Percentiles rank a stretch among this genome's conserved stretches.
Evolutionary conservation across 208 protist genomes (phyloP).

Genomic region (Herpetomonas samuelpessoai): DNA sequence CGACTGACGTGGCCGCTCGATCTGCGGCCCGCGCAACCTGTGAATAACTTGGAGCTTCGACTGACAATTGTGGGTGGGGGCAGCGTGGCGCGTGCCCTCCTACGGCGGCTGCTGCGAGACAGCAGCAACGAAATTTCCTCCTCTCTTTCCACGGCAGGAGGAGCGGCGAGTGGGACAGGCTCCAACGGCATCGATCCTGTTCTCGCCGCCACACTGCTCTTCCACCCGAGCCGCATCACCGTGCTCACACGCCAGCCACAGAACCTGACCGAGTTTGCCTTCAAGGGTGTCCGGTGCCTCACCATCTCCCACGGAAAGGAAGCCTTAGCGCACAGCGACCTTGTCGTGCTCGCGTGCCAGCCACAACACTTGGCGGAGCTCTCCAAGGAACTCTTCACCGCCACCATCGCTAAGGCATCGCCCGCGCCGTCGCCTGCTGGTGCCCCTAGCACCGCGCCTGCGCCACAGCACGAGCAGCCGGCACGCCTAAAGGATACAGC

Average conservation of each 20-base stretch:
- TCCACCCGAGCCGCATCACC: conserved; percentile 74
- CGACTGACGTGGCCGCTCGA: neutral
- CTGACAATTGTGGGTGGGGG: conserved; percentile 65
- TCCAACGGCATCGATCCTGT: no score
- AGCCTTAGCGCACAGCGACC: conserved; percentile 40
- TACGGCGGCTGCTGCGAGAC: conserved; percentile 18
- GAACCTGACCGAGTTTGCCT: conserved; percentile 34
- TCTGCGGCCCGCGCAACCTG: conserved; percentile 23
- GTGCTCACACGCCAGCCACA: conserved; percentile 72
- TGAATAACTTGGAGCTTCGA: conserved; percentile 41
- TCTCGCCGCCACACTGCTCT: conserved; percentile 12
- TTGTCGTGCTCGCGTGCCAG: conserved; percentile 65
- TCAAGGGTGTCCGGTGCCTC: conserved; percentile 53
- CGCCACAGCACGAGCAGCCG: no score
- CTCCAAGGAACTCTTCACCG: conserved; percentile 31
- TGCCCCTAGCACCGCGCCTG: conserved; percentile 10
- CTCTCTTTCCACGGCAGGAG: neutral
- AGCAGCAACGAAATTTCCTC: neutral
- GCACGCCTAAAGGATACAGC: conserved; percentile 35
- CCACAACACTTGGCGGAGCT: conserved; percentile 58
- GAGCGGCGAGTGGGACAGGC: no score
- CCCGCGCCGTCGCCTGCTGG: neutral
- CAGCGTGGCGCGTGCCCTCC: conserved; percentile 36
- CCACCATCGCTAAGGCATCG: neutral
- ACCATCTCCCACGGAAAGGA: conserved; percentile 33